A percentile compares a stretch with the other conserved stretches of the same genome.
phyloP scores from a whole-genome alignment of 306 rosid species.

The Malus fusca region DNA sequence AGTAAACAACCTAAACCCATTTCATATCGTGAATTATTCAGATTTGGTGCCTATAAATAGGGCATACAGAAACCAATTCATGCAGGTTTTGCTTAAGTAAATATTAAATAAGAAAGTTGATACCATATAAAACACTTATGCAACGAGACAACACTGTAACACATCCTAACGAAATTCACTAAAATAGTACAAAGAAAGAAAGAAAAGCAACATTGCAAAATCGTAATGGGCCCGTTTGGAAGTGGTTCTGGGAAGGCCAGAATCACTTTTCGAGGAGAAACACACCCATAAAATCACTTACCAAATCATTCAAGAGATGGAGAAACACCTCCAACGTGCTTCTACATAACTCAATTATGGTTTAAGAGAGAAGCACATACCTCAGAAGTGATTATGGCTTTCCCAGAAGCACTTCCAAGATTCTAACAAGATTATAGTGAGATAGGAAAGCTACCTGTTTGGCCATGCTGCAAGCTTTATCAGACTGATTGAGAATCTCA shows the following conservation, averaged over 20 bases:
- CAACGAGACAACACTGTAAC: background rate
- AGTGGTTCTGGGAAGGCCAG: too few relatives aligned
- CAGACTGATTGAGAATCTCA: conserved; percentile 75
- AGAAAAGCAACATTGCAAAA: background rate
- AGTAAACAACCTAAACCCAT: background rate
- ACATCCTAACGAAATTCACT: background rate
- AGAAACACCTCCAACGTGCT: too few relatives aligned
- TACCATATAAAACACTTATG: background rate
- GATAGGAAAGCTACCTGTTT: conserved; percentile 43
- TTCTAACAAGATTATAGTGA: background rate
- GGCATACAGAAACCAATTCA: background rate
- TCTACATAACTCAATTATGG: too few relatives aligned
- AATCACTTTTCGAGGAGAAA: too few relatives aligned
- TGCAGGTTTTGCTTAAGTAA: too few relatives aligned
- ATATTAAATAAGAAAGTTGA: background rate
- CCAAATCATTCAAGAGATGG: too few relatives aligned
- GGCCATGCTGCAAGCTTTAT: conserved; percentile 73
- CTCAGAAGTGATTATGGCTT: too few relatives aligned
- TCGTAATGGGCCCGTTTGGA: too few relatives aligned
- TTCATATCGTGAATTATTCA: background rate
- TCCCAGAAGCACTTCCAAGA: too few relatives aligned
- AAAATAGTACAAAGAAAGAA: background rate
- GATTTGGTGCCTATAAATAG: background rate
- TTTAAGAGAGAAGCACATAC: too few relatives aligned
- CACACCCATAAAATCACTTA: too few relatives aligned